These are phyloP conservation scores for Quambalaria eucalypti DNA, from an alignment of 1,284 basidiomycete genomes.

Conservation along the genomic window DNA sequence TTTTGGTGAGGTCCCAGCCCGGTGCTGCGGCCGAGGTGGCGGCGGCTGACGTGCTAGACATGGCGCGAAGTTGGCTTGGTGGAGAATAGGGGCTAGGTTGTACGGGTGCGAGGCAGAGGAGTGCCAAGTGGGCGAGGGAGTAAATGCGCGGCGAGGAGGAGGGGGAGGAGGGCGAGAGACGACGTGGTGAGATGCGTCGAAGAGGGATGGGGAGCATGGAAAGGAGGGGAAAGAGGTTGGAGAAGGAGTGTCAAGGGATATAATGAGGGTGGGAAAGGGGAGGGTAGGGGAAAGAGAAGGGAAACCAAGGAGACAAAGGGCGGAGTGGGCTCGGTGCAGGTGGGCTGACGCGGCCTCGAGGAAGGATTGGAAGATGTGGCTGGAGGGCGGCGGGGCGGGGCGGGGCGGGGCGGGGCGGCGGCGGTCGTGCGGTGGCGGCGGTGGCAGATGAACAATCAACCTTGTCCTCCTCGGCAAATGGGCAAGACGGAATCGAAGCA, in stretches of 20 bases:
- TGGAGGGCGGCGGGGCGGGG: no score
- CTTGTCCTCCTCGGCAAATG: no score
- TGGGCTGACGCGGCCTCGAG: no score
- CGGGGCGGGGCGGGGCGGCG: no score
- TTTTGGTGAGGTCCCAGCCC: conserved; percentile 25
- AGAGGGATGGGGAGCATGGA: neutral
- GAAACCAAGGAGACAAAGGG: neutral
- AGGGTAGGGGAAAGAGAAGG: neutral
- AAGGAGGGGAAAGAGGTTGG: neutral
- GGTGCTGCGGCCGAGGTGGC: conserved; percentile 13
- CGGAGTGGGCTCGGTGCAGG: no score
- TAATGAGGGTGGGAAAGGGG: neutral
- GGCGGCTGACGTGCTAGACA: neutral
- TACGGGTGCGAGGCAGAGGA: neutral
- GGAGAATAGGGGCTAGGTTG: neutral
- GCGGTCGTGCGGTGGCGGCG: no score
- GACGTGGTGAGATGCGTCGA: no score
- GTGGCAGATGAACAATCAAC: no score
- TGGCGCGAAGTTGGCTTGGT: neutral
- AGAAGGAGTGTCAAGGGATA: neutral
- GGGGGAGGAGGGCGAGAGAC: neutral
- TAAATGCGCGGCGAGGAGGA: neutral
- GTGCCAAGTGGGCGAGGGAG: neutral
- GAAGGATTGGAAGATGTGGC: no score
- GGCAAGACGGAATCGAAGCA: no score